Evolutionary conservation across 805 yeast genomes (phyloP), one percentile per base, ranked within the genome.

Genomic region (Metschnikowia lochheadii): DNA sequence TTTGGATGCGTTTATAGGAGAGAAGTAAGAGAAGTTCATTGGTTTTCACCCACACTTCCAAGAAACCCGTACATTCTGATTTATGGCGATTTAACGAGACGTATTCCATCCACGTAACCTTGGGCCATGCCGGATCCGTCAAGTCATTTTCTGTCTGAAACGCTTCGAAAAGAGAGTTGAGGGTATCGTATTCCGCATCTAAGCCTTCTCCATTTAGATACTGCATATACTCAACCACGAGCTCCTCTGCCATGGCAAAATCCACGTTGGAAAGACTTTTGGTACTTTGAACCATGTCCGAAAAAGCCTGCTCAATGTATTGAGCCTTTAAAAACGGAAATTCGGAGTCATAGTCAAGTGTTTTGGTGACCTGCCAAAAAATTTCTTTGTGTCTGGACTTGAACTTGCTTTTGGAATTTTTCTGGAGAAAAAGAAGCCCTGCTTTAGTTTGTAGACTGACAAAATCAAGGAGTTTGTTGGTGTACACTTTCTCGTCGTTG

Each of bases 31-130:
- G 49, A 31, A 73, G 54, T 54, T 73, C 77, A 48, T 53, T 68
- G 1, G 68, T 52, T 48, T 73, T 72, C 26, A 70, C 50, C 45
- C 72, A 73, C 6, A 63, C 44, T 10, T 52, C 58, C 10, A 66
- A 52, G 29, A 71, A 63, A 2, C 59, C 62, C 26, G 53, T 56
- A 40, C 69, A 64, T 21, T 68, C 74, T 29, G 67, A 60, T 38
- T 61, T 53, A 21, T 56, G 57, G 44, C 60, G 52, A 31, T 66
- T 59, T 5, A 64, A 46, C 17, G 57, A 62, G 15, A 73, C 48
- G 49, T 63, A 73, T 36, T 70, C 75, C 8, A 66, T 52, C 77
- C 77, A 73, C 26, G 69, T 57, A 7, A 66, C 55, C 40, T 70
- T 70, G 17, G 75, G 75, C 75, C 75, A 70, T 14, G 50, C 49